phyloP scores from a whole-genome alignment of 805 yeast genomes.

The Candida schatavii region DNA sequence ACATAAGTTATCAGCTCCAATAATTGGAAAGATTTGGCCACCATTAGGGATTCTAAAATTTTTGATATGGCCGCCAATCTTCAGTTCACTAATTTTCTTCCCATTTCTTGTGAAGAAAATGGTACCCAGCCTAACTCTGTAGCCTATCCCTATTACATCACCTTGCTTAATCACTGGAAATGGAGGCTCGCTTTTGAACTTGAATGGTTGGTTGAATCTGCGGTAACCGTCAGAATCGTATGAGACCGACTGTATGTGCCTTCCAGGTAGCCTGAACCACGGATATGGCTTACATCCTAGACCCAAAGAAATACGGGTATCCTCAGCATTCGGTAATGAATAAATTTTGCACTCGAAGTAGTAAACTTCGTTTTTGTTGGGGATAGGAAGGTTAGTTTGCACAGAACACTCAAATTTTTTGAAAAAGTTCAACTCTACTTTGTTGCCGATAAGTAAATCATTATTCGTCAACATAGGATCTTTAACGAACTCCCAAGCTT shows the following conservation, averaged over 20 bases:
- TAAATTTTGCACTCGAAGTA: conserved; percentile 87
- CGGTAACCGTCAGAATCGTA: conserved; percentile 85
- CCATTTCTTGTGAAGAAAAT: conserved; percentile 95
- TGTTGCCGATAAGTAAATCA: conserved; percentile 61
- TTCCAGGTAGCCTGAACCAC: conserved; percentile 87
- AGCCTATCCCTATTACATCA: conserved; percentile 92
- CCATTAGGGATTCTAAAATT: conserved; percentile 60
- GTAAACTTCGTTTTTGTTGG: conserved; percentile 77
- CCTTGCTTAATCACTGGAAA: conserved; percentile 70
- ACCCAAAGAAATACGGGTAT: conserved; percentile 68
- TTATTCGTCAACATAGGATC: conserved; percentile 53
- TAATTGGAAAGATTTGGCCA: conserved; percentile 72
- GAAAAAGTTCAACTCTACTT: conserved; percentile 56
- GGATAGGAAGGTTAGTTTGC: conserved; percentile 83
- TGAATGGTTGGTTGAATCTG: conserved; percentile 76
- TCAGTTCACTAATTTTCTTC: conserved; percentile 77
- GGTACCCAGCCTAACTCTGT: conserved; percentile 76
- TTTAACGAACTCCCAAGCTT: conserved; percentile 84
- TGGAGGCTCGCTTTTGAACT: conserved; percentile 41
- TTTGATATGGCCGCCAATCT: conserved; percentile 74
- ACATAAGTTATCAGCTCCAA: conserved; percentile 83
- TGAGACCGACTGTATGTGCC: conserved; percentile 79
- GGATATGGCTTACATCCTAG: conserved; percentile 88
- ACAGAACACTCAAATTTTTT: conserved; percentile 62
- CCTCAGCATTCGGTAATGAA: conserved; percentile 57